Evolutionary conservation across 2,329 filamentous ascomycete species (phyloP), one percentile per base, ranked within the genome.

Genomic region (Plectosphaerella sp.): DNA sequence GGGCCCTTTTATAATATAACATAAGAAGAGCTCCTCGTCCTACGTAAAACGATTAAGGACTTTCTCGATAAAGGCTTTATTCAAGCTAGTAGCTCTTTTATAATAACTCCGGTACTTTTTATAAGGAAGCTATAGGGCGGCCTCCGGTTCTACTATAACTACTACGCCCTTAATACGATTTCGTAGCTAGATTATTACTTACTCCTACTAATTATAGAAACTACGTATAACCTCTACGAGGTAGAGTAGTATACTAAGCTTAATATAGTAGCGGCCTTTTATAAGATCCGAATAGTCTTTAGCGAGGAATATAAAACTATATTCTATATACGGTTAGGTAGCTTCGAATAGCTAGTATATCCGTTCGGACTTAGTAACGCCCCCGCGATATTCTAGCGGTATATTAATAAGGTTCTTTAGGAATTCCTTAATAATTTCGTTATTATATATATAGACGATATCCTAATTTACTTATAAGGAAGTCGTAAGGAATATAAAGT

Each of bases 11-110:
- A 51, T 14, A 18, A 51, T 36, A 51, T 45, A 51, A 35, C 36
- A 5, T 39, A 15, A 12, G 47, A 48, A 8, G 18, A 48, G 14
- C 18, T 51, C 42, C 33, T 51, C 48, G 48, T 54, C n/a, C 45
- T 47, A 2, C 10, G 20, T n/a, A 52, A 47, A 15, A 48, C 20
- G 33, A 12, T 39, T 14, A 36, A 33, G 37, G 48, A 54, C 24
- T 24, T 35, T 16, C 41, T 43, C 18, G 18, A 43, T 45, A 43
- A 45, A 16, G 43, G 22, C 7, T 47, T 43, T 48, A 52, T 45
- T 12, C 15, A 6, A 49, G 37, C 45, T 24, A 49, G 16, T 48
- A 48, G 25, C 25, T 43, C 24, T n/a, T n/a, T n/a, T n/a, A n/a
- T n/a, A n/a, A n/a, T n/a, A n/a, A n/a, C 20, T 4, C 33, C 16